These are phyloP conservation scores for Acrocalymma vagum DNA, from an alignment of 2,329 filamentous ascomycete genomes.

Conservation along the genomic window DNA sequence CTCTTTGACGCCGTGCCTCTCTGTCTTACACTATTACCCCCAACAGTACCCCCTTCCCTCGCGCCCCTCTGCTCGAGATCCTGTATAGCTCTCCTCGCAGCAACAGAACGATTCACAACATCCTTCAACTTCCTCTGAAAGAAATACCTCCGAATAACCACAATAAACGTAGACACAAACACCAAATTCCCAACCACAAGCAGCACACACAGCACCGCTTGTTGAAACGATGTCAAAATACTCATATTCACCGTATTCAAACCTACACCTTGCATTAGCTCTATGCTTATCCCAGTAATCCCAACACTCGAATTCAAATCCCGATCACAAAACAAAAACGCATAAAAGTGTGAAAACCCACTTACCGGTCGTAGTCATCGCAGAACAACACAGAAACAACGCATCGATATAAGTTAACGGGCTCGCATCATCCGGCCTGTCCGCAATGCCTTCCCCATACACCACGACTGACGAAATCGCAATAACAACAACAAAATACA, in stretches of 20 bases:
- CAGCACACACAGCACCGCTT: slow-evolving; percentile 34
- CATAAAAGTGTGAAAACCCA: not conserved
- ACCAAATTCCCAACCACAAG: slow-evolving; percentile 40
- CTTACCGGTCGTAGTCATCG: slow-evolving; percentile 41
- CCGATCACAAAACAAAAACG: not conserved
- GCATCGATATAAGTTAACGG: slow-evolving; percentile 34
- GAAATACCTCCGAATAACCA: slow-evolving; percentile 31
- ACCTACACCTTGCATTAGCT: slow-evolving; percentile 15
- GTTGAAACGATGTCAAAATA: slow-evolving; percentile 34
- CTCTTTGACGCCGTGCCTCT: slow-evolving; percentile 1
- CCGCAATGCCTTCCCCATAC: slow-evolving; percentile 35
- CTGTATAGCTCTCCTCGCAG: slow-evolving; percentile 29
- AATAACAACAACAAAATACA: slow-evolving; percentile 38
- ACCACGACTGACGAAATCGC: slow-evolving; percentile 35
- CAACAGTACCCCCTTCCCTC: slow-evolving; percentile 9
- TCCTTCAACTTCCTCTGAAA: slow-evolving; percentile 39
- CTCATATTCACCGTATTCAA: slow-evolving; percentile 36
- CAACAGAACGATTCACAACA: slow-evolving; percentile 34
- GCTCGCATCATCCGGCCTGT: slow-evolving; percentile 26
- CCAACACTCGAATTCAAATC: too few species aligned
- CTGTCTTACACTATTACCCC: slow-evolving; percentile 10
- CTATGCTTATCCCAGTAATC: too few species aligned
- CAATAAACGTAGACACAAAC: slow-evolving; percentile 38
- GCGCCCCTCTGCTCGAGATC: slow-evolving; percentile 32
- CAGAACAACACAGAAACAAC: slow-evolving; percentile 36